Base-by-base conservation (phyloP, 2,329 filamentous ascomycete species). In the Aspergillus arachidicola region DNA sequence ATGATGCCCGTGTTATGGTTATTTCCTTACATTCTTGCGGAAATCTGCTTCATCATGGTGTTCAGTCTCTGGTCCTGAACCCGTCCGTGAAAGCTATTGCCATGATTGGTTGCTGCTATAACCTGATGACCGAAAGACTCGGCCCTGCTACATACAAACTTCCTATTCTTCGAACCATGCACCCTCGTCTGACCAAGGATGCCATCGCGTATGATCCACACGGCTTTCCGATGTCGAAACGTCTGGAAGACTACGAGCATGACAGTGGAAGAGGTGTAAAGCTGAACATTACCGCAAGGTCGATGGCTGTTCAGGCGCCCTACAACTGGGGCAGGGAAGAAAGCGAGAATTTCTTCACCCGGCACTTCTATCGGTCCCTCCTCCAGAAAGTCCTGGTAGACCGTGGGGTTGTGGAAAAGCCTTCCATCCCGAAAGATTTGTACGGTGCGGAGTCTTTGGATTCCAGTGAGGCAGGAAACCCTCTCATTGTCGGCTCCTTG, bases 41-140 rank as follows among this genome's bases (percentile, higher is more conserved):
- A 32, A 98, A 99, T 70, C 87, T 99, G n/a, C 91, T 96, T 0
- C 95, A 99, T 77, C 94, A 96, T 74, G 95, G 92, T 11, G 89
- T 99, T 62, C 89, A 92, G 16, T 96, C 94, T 0, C 85, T 99
- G 23, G 80, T 94, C 1, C 80, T 96, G 62, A 98, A 97, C 74
- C 90, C 91, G 0, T 86, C 89, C 5, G 94, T 98, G 60, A 87
- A 88, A 36, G 93, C 93, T n/a, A 90, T 98, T 26, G 94, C 94
- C 62, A 94, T 99, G 75, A 93, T 99, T 64, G 95, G 95, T 54
- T 99, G 95, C 82, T 99, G 95, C 83, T 98, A 99, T 84, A 99
- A 99, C 72, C 87, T 98, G 6, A 82, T 98, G 69, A 97, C 94
- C 0, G 95, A 98, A 79, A 89, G 92, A 62, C 86, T 97, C 14